Evolutionary conservation across 2,329 filamentous ascomycete genomes (phyloP), one percentile per base, ranked within the genome.

Genomic region (Coniochaeta pulveracea): DNA sequence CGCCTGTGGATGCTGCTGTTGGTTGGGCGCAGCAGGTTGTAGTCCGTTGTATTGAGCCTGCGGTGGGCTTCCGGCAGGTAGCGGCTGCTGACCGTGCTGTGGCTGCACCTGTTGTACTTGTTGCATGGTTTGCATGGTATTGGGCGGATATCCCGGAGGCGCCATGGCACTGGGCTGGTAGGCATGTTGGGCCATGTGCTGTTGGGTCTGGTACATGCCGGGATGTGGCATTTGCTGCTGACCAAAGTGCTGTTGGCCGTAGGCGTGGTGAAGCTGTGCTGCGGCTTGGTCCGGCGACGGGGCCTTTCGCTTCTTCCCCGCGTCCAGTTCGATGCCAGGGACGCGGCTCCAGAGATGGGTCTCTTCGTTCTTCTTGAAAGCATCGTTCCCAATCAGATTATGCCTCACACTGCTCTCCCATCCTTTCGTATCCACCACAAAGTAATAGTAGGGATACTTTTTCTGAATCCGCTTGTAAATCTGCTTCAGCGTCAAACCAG

Each of bases 321-420:
- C 69, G 36, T 76, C 72, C 14, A 76, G 57, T 41, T 73, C 68
- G 17, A 76, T 63, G 3, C 69, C 70, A 3, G 64, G 66, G 15
- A 74, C 66, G 22, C 72, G 68, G 37, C 60, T 64, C 72, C 72
- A 76, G 14, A 71, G 54, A 26, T 68, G 63, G 2, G 65, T 70
- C 18, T 63, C 60, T 23, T 73, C 68, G 39, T 70, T 64, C 48
- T 76, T 76, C 41, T 59, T 61, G 47, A 76, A 76, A 6, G 70
- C 72, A 41, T 70, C 66, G 47, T 76, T 76, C 3, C 70, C 71
- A 42, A 76, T 73, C 18, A 76, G 60, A 36, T 76, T 76, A 44
- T 76, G 72, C 1, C 72, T 66, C n/a, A 76, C 72, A 43, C 70
- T 76, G 42, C 71, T 76, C 48, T 76, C 71, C 72, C 72, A 76